Evolutionary conservation across 129 eudicot genomes (phyloP).

Genomic region (Artemisia tridentata): DNA sequence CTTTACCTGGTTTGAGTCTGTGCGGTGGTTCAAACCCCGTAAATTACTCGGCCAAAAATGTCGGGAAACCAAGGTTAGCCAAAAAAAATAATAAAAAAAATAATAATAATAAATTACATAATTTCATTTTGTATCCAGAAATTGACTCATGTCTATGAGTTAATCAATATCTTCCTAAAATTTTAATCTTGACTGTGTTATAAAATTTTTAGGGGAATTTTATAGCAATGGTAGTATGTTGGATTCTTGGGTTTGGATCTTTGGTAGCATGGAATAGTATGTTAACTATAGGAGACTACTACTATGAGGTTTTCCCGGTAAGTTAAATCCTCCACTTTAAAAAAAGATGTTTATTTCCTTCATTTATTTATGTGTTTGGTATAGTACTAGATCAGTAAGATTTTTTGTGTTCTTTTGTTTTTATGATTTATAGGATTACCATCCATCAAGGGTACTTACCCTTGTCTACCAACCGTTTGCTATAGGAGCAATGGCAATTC

Average conservation of each 20-base stretch:
- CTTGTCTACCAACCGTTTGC: conserved; percentile 87
- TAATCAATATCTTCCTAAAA: neutral
- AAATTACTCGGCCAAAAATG: too few relatives aligned
- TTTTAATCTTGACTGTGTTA: neutral
- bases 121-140: neutral
- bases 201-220: conserved; percentile 6
- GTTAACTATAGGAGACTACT: conserved; percentile 20
- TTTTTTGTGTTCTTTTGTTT: neutral
- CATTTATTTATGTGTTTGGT: neutral
- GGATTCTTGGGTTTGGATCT: conserved; percentile 19
- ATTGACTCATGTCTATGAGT: too few relatives aligned
- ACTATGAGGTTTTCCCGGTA: conserved; percentile 11
- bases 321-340: neutral
- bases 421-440: conserved; percentile 45
- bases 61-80: too few relatives aligned
- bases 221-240: conserved; percentile 10
- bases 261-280: conserved; percentile 17
- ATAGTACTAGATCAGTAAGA: neutral
- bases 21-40: too few relatives aligned
- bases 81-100: too few relatives aligned
- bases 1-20: too few relatives aligned
- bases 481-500: conserved; percentile 49
- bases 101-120: too few relatives aligned
- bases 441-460: conserved; percentile 80
- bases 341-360: neutral